Evolutionary conservation across 2,329 filamentous ascomycete genomes (phyloP).

Genomic region (Ophiocordyceps polyrhachis-furcata): DNA sequence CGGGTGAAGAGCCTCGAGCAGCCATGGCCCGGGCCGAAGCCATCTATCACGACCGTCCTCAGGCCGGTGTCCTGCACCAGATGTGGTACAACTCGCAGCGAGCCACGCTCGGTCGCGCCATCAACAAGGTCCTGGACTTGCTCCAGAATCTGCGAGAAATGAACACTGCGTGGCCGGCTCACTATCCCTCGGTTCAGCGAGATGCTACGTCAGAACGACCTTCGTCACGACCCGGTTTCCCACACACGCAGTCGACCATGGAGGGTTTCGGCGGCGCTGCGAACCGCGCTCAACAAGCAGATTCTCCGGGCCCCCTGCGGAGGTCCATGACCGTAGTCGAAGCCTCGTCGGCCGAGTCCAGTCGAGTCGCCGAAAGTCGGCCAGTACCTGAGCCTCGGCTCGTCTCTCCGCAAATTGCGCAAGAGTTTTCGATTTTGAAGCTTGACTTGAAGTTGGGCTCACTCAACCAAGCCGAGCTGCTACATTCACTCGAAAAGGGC

Average conservation of each 20-base stretch:
- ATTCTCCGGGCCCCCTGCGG: conserved; percentile 32
- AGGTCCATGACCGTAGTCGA: conserved; percentile 58
- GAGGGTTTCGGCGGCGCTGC: conserved; percentile 20
- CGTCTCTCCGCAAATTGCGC: conserved; percentile 78
- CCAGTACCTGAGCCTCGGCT: conserved; percentile 54
- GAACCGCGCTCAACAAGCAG: conserved; percentile 15
- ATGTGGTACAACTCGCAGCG: conserved; percentile 90
- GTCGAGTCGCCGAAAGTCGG: conserved; percentile 46
- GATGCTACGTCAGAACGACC: conserved; percentile 27
- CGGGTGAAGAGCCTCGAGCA: conserved; percentile 37
- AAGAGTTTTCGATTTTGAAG: conserved; percentile 91
- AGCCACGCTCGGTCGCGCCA: conserved; percentile 68
- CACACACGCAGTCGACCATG: conserved; percentile 43
- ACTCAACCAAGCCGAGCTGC: conserved; percentile 71
- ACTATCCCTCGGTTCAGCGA: conserved; percentile 73
- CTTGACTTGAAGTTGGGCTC: conserved; percentile 81
- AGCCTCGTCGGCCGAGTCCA: conserved; percentile 44
- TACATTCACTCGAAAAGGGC: conserved; percentile 83
- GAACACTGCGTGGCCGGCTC: conserved; percentile 83
- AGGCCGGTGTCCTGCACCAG: conserved; percentile 77
- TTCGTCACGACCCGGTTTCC: conserved; percentile 40
- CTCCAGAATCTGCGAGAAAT: conserved; percentile 70
- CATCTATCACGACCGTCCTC: conserved; percentile 22
- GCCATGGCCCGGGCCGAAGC: conserved; percentile 14
- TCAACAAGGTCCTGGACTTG: conserved; percentile 70